Conservation (phyloP, 352 stramenopile species). For the Globisporangium nodosum region DNA sequence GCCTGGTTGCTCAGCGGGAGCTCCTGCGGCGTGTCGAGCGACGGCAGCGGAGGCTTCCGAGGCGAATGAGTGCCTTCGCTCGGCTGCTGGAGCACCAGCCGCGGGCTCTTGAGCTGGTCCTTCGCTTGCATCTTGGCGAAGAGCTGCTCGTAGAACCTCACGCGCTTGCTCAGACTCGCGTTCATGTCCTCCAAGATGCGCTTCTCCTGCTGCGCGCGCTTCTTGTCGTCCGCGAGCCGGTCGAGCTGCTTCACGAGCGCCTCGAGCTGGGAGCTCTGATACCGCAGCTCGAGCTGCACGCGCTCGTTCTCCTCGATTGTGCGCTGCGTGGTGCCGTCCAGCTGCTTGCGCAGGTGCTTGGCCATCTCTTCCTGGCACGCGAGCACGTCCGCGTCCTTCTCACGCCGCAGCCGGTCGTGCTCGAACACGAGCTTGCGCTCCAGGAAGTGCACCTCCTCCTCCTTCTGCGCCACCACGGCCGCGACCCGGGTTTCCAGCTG, state of each 20-base stretch:
- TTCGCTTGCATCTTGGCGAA: constrained; percentile 58
- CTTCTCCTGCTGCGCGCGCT: constrained; percentile 34
- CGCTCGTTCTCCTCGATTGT: constrained; percentile 63
- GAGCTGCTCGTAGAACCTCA: constrained; percentile 66
- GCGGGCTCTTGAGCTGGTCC: constrained; percentile 23
- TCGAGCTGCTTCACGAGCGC: constrained; percentile 48
- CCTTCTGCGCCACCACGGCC: constrained; percentile 25
- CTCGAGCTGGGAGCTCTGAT: constrained; percentile 53
- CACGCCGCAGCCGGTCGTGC: constrained; percentile 41
- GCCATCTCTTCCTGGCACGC: constrained; percentile 40
- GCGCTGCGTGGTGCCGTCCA: constrained; percentile 54
- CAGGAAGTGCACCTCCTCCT: constrained; percentile 38
- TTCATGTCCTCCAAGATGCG: constrained; percentile 67
- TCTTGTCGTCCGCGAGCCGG: constrained; percentile 28
- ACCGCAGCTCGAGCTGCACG: constrained; percentile 55
- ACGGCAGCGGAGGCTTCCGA: constrained; percentile 33
- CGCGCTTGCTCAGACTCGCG: constrained; percentile 39
- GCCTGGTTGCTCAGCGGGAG: constrained; percentile 11
- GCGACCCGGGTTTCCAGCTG: constrained; percentile 22
- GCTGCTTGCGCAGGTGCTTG: constrained; percentile 41
- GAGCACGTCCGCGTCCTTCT: constrained; percentile 42
- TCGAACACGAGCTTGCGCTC: constrained; percentile 60
- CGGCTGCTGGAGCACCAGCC: background rate
- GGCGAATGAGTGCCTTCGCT: constrained; percentile 7
- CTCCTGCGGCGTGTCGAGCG: background rate